Base-by-base conservation (phyloP, 1,139 yeast genomes). In the Yamadazyma sp. region DNA sequence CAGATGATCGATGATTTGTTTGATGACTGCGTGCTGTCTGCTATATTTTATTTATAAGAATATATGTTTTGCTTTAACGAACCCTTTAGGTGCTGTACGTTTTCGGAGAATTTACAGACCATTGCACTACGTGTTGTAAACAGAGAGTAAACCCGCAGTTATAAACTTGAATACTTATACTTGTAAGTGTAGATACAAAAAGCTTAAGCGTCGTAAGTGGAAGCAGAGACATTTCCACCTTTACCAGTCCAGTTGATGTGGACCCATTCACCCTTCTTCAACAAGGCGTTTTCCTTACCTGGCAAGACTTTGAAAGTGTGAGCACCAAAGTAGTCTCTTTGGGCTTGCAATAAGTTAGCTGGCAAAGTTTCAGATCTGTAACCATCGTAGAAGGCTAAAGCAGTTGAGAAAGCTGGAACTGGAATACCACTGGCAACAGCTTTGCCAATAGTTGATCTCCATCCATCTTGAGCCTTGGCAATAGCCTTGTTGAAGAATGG, bases 171-270 rank as follows among this genome's bases (percentile, higher is more conserved):
- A 24, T n/a, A n/a, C 27, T 16, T 28, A 28, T 16, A 28, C 16
- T 28, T 28, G 24, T 22, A 7, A 10, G 24, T 22, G 9, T 7
- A 22, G 22, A 20, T 20, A 20, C 22, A 6, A 20, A 20, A 20
- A 17, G 38, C 40, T 71, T 79, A 92, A 72, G 96, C 98, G 60
- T 84, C 84, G 73, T 92, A 92, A 56, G 95, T 87, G 39, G 96
- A 75, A 51, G 98, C 96, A 54, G 97, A 84, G 53, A 91, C 88
- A 70, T 91, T 82, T 77, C 98, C 98, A 74, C 98, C 98, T 63
- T 83, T 84, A 68, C 98, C 98, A 51, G 98, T 92, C 98, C 98
- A 92, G 94, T 92, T 91, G 64, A 91, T 77, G 76, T 92, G 98
- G 69, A 91, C 84, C 77, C 86, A 83, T 57, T 81, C 73, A 61